Conservation (phyloP, 1,284 basidiomycete species). For the Agroathelia rolfsii region DNA sequence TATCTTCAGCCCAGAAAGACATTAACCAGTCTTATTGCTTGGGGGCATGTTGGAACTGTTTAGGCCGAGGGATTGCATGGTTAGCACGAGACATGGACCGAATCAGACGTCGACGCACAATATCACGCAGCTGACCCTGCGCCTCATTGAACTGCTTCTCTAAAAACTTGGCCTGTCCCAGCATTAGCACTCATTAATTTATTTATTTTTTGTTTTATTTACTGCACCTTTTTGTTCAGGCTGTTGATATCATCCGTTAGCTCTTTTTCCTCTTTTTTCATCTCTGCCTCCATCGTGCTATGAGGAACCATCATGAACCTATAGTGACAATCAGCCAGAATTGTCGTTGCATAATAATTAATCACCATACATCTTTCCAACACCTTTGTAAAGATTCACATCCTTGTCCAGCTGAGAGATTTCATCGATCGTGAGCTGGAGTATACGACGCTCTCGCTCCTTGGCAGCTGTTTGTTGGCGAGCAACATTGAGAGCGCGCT, state of each 20-base stretch:
- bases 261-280: conserved; percentile 71
- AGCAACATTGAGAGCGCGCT: conserved; percentile 63
- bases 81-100: conserved; percentile 5
- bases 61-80: not conserved
- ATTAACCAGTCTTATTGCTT: conserved; percentile 28
- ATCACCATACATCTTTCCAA: conserved; percentile 77
- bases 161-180: conserved; percentile 67
- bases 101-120: conserved; percentile 40
- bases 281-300: conserved; percentile 63
- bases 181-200: conserved; percentile 6
- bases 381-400: conserved; percentile 79
- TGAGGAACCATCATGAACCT: conserved; percentile 90
- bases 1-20: too few relatives aligned
- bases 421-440: conserved; percentile 81
- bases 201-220: not conserved
- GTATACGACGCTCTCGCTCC: conserved; percentile 77
- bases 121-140: conserved; percentile 77
- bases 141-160: conserved; percentile 90
- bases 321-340: conserved; percentile 6
- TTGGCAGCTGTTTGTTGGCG: conserved; percentile 67
- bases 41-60: conserved; percentile 55
- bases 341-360: not conserved
- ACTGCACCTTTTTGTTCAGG: conserved; percentile 66
- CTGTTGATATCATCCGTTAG: conserved; percentile 71
- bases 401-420: conserved; percentile 53